phyloP scores from a whole-genome alignment of 306 rosid genomes.

The Vigna radiata region DNA sequence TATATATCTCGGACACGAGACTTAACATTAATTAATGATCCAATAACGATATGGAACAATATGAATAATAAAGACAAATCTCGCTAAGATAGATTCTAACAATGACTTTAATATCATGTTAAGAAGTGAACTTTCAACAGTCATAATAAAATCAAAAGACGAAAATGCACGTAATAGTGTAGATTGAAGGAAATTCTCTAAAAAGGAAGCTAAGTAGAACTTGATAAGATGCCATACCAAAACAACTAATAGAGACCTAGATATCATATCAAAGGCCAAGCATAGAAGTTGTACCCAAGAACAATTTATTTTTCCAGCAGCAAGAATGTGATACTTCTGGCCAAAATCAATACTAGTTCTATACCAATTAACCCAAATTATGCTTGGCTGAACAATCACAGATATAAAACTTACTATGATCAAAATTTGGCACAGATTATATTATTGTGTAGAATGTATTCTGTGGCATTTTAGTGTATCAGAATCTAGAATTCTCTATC shows the following conservation, averaged over 20 bases:
- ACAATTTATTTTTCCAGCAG: constrained; percentile 14
- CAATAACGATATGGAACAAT: neutral
- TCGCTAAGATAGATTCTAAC: no score
- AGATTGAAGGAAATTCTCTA: neutral
- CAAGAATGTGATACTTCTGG: neutral
- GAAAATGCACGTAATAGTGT: neutral
- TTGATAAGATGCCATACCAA: constrained; percentile 13
- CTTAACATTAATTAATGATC: no score
- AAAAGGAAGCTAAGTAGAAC: neutral
- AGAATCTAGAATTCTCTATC: neutral
- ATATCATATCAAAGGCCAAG: neutral
- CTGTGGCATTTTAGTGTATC: neutral
- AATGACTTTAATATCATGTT: no score
- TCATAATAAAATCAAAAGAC: neutral
- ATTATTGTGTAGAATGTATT: neutral
- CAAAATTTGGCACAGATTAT: neutral
- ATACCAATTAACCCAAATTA: neutral
- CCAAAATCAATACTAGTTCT: neutral
- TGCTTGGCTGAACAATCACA: neutral
- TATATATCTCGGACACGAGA: no score
- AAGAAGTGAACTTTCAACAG: no score
- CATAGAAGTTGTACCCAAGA: neutral
- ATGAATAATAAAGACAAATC: no score
- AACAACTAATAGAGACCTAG: constrained; percentile 23
- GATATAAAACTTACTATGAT: neutral